Evolutionary conservation across 306 rosid genomes (phyloP).

Genomic region (Astragalus glycyphyllos): DNA sequence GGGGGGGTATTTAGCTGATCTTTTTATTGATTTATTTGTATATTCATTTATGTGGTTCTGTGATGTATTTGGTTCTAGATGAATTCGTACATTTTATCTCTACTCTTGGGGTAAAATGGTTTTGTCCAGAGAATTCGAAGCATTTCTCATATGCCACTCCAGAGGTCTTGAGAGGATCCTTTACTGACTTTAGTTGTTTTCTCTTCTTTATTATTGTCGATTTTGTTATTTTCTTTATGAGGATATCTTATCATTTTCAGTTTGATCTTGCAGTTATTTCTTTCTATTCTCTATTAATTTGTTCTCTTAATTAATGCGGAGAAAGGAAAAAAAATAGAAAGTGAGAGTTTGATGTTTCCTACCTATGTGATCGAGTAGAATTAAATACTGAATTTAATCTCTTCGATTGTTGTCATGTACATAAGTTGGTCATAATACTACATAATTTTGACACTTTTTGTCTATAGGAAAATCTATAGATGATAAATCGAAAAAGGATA

Average conservation of each 20-base stretch:
- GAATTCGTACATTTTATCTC: no score
- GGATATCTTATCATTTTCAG: neutral
- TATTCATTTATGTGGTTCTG: no score
- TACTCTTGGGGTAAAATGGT: no score
- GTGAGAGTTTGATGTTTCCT: neutral
- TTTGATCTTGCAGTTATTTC: no score
- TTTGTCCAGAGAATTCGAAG: neutral
- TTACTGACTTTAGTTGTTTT: neutral
- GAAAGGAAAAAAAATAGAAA: no score
- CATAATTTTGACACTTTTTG: constrained; percentile 31
- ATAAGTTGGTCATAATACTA: constrained; percentile 1
- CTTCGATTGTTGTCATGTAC: constrained; percentile 2
- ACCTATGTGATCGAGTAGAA: neutral
- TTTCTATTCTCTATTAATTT: no score
- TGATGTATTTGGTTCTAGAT: no score
- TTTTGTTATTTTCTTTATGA: neutral
- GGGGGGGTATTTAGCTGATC: no score
- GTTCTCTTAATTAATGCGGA: no score
- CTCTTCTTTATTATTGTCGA: neutral
- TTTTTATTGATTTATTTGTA: no score
- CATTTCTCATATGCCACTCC: no score
- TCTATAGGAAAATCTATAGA: constrained; percentile 68
- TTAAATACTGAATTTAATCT: neutral
- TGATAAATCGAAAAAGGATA: constrained; percentile 77
- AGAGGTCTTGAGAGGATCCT: neutral